Evolutionary conservation across 2,329 filamentous ascomycete genomes (phyloP), one percentile per base, ranked within the genome.

Genomic region (Phoma sp.): DNA sequence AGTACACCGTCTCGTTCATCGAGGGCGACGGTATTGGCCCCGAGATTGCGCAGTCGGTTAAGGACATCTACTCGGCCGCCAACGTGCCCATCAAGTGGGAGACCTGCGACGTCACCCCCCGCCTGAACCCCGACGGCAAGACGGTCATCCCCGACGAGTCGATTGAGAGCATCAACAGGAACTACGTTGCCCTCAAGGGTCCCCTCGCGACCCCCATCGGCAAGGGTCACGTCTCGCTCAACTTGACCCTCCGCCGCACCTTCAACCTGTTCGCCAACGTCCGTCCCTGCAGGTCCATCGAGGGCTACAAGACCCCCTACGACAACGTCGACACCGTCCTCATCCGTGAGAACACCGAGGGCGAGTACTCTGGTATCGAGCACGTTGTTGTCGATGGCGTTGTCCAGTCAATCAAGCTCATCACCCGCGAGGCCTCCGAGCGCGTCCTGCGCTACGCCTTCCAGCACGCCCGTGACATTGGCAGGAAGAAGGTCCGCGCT

Each of bases 261-360:
- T 99, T 99, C 84, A 99, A 99, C 85, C 92, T 99, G 72, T 99
- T 99, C 80, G 96, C 95, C 82, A 99, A 99, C 83, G 85, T 99
- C 71, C 93, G 96, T 73, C 95, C 96, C 60, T 99, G 96, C 87
- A 90, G 92, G 75, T 97, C 92, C 62, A 92, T 99, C 67, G 90
- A 90, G 64, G 95, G 95, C 72, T 99, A 89, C 89, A 96, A 98
- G 88, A 99, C 95, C 48, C 92, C 93, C 61, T 98, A 98, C 83
- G 93, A 98, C 78, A 86, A 90, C 71, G 95, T 99, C 75, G 90
- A 99, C 81, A 97, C 93, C 35, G 91, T 97, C 72, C 84, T 99
- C 75, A 98, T 99, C 81, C 91, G 95, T 79, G 95, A 99, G 84
- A 99, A 99, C 86, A 98, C 95, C 68, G 95, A 98, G 86, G 95